Base-by-base conservation (phyloP, 257 asterid genomes). In the Solanum bulbocastanum region DNA sequence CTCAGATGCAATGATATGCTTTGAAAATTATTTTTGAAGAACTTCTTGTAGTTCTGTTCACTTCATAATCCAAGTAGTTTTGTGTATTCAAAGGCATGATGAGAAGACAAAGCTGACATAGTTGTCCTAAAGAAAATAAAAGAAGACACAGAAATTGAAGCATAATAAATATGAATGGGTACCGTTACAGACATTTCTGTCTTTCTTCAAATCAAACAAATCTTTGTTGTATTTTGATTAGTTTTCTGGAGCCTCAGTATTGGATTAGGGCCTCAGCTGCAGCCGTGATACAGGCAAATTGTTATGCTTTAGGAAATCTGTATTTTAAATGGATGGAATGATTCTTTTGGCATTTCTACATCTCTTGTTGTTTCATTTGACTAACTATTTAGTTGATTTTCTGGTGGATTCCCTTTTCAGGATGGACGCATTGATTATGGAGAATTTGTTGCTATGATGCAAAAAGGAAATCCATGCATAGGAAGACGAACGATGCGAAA, bases 381-480 rank as follows among this genome's bases (percentile, higher is more conserved):
- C 32, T 71, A 40, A 23, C 71, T 69, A 35, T 86, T 56, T 86
- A 72, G 22, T 71, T 68, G 33, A 82, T 74, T 69, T 44, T 20
- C 81, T 46, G 83, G 62, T 86, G 83, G 88, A 73, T 14, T 86
- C 58, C 8, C 58, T 9, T 85, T 89, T 69, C 92, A 92, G 94
- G 94, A 92, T 90, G 94, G 94, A 25, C 87, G 90, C 90, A 92
- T 92, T 44, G 94, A 92, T 52, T 92, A 92, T 68, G 92, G 94
- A 83, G 94, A 92, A 87, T 92, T 92, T 90, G 94, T 89, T n/a
- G 94, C 94, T 18, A 92, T 92, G 94, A 92, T 92, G 94, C 89
- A 89, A 88, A 92, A 92, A 88, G 94, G 94, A 56, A 92, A 92
- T 89, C 91, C 91, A 66, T 91, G 94, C 36, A 71, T 92, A 49